Conservation (phyloP, 257 asterid species). For the Solanum neorickii region DNA sequence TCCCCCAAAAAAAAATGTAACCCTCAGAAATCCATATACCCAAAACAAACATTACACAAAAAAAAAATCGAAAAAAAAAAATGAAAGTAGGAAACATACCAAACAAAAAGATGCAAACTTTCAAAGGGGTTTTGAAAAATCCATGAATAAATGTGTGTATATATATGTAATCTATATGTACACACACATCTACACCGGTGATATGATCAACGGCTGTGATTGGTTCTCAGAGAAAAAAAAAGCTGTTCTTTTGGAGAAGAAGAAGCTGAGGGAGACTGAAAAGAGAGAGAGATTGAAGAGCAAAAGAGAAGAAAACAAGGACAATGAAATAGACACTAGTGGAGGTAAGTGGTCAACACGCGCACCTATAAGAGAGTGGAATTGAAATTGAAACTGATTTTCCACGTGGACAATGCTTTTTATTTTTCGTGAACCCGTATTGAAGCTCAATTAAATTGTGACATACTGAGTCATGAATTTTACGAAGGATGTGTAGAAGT, state of each 20-base stretch:
- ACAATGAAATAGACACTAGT: neutral
- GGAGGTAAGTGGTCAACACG: neutral
- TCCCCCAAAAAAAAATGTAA: neutral
- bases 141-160: neutral
- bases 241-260: neutral
- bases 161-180: neutral
- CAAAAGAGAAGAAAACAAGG: neutral
- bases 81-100: neutral
- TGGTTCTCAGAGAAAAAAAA: neutral
- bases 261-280: neutral
- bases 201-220: neutral
- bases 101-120: neutral
- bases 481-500: no score
- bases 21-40: neutral
- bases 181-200: neutral
- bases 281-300: neutral
- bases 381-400: neutral
- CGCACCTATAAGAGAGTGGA: neutral
- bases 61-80: neutral
- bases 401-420: neutral
- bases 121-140: neutral
- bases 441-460: no score
- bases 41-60: neutral
- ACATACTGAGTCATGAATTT: no score
- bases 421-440: accelerated